A percentile compares a stretch with the other conserved stretches of the same genome.
Conservation (phyloP, 352 stramenopile species). For the Phytophthora fragariae region DNA sequence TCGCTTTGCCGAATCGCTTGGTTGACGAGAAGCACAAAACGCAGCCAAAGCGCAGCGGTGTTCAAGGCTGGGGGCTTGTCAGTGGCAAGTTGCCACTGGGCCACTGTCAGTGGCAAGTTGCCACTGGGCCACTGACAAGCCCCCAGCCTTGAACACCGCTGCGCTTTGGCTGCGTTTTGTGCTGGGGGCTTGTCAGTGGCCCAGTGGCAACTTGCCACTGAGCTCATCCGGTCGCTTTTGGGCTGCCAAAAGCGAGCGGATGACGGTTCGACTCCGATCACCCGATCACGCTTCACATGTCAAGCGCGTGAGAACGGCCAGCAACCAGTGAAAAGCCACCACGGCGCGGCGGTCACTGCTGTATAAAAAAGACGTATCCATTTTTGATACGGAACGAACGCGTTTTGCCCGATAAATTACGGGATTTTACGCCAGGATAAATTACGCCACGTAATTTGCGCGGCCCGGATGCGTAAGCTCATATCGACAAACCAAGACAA, state of each 20-base stretch:
- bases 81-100: neutral
- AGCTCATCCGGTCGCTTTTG: too few species aligned
- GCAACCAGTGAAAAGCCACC: neutral
- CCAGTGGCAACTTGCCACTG: too few species aligned
- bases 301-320: neutral
- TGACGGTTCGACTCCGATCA: neutral
- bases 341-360: neutral
- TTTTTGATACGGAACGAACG: too few species aligned
- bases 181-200: too few species aligned
- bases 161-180: neutral
- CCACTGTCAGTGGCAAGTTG: too few species aligned
- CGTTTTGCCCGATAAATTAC: too few species aligned
- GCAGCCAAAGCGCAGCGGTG: neutral
- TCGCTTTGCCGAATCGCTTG: neutral
- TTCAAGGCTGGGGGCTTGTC: neutral
- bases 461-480: too few species aligned
- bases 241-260: neutral
- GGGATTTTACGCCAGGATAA: too few species aligned
- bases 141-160: neutral
- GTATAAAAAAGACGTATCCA: too few species aligned
- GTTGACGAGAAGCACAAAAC: neutral
- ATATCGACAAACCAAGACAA: too few species aligned
- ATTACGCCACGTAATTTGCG: too few species aligned
- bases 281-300: neutral
- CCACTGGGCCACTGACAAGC: neutral